Evolutionary conservation across 2,329 filamentous ascomycete species (phyloP).

Genomic region (Colletotrichum shisoi): DNA sequence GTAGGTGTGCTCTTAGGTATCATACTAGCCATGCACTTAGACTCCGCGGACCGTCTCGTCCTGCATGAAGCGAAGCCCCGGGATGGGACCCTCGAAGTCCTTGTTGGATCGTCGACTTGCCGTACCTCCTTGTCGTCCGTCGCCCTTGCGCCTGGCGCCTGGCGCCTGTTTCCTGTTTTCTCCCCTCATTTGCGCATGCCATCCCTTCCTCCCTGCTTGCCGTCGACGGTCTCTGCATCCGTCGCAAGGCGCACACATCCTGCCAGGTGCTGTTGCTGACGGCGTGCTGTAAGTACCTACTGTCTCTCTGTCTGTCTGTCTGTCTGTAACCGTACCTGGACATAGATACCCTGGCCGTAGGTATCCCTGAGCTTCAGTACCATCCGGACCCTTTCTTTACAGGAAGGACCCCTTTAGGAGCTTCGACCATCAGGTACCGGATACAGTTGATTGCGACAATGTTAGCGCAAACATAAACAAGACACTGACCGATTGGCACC

Average conservation of each 20-base stretch:
- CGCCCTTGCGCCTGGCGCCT: slow-evolving; percentile 19
- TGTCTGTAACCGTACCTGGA: neutral
- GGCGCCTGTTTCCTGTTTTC: neutral
- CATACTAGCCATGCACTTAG: slow-evolving; percentile 24
- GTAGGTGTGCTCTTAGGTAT: too few species aligned
- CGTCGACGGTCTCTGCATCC: slow-evolving; percentile 24
- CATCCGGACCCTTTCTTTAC: neutral
- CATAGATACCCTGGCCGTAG: too few species aligned
- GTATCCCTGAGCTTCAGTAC: too few species aligned
- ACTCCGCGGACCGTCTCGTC: slow-evolving; percentile 32
- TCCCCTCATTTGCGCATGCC: slow-evolving; percentile 11
- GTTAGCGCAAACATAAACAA: neutral
- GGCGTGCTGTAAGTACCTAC: neutral
- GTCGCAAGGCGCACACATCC: slow-evolving; percentile 19
- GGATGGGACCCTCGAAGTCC: slow-evolving; percentile 17
- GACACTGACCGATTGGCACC: neutral
- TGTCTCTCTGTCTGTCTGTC: neutral
- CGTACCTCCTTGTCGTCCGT: slow-evolving; percentile 22
- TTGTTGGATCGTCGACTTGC: neutral
- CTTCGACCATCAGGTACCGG: neutral
- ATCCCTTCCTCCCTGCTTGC: slow-evolving; percentile 20
- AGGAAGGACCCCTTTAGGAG: neutral
- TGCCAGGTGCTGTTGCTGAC: neutral
- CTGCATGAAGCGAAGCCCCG: slow-evolving; percentile 32
- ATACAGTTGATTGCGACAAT: neutral